Percentiles rank a stretch among this genome's conserved stretches.
Conservation (phyloP, 2,329 filamentous ascomycete genomes). For the Aspergillus nomiae region DNA sequence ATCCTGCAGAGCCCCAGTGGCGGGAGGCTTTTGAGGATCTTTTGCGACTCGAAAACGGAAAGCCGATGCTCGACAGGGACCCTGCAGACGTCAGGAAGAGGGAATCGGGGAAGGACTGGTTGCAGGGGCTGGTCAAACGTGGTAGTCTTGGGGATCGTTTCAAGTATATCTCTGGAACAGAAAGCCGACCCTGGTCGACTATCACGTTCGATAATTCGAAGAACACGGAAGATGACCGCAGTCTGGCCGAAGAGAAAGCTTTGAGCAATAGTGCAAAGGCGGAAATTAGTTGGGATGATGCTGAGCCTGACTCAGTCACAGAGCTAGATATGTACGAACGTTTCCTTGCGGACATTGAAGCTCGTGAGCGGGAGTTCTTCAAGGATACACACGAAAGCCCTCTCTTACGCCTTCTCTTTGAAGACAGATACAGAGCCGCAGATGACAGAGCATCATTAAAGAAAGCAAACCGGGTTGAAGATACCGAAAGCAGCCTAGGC, state of each 20-base stretch:
- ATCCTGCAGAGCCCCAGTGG: conserved; percentile 48
- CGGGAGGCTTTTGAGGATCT: conserved; percentile 63
- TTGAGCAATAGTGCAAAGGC: conserved; percentile 14
- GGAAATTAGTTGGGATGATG: conserved; percentile 33
- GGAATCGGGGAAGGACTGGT: conserved; percentile 42
- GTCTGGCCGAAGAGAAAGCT: conserved; percentile 14
- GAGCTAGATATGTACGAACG: conserved; percentile 59
- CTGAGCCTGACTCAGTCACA: conserved; percentile 38
- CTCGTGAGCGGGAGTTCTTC: conserved; percentile 35
- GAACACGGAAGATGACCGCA: conserved; percentile 14
- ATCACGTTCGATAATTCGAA: conserved; percentile 24
- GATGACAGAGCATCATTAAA: conserved; percentile 16
- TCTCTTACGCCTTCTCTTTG: conserved; percentile 36
- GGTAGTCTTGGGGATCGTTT: conserved; percentile 46
- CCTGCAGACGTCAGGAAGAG: conserved; percentile 23
- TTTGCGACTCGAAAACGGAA: conserved; percentile 50
- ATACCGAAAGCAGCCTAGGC: conserved; percentile 31
- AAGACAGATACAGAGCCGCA: conserved; percentile 30
- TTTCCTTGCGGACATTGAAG: conserved; percentile 44
- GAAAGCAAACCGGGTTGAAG: conserved; percentile 12
- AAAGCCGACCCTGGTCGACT: conserved; percentile 26
- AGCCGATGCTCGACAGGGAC: conserved; percentile 42
- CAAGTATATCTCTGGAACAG: conserved; percentile 31
- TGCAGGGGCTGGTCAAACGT: conserved; percentile 42
- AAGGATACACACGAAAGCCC: conserved; percentile 33